Evolutionary conservation across 2,329 filamentous ascomycete species (phyloP).

Genomic region (Diplodia corticola): DNA sequence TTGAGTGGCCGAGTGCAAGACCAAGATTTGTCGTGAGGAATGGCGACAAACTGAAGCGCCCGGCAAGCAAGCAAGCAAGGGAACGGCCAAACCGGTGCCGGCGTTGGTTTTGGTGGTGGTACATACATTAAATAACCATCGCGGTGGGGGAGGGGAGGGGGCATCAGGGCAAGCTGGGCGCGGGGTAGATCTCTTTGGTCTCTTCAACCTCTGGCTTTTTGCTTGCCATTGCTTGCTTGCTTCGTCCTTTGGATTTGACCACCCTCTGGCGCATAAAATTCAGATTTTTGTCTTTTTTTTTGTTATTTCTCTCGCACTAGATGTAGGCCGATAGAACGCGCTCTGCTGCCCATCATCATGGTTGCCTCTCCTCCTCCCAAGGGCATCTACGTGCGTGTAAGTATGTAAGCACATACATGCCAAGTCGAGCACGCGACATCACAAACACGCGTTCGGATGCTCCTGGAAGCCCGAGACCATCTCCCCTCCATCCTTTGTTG

Average conservation of each 20-base stretch:
- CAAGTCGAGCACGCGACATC: background rate
- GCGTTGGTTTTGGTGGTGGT: background rate
- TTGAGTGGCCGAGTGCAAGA: background rate
- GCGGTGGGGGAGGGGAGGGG: background rate
- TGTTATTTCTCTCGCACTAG: background rate
- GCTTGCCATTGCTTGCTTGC: no score
- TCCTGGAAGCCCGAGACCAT: background rate
- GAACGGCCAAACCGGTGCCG: background rate
- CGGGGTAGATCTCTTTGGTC: background rate
- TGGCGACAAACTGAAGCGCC: background rate
- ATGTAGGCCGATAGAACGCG: background rate
- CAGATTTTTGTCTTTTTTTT: background rate
- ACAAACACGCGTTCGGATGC: background rate
- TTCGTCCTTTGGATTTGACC: no score
- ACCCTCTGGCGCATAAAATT: no score
- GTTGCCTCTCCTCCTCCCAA: conserved; percentile 20
- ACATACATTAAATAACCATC: background rate
- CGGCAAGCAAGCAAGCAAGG: background rate
- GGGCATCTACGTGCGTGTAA: conserved; percentile 25
- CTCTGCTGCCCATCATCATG: background rate
- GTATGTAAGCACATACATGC: conserved; percentile 5
- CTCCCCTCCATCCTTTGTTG: background rate
- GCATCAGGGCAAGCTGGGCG: no score
- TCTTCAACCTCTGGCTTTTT: background rate
- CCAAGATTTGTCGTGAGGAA: background rate